Conservation (phyloP, 306 rosid genomes). For the Sesbania bispinosa region DNA sequence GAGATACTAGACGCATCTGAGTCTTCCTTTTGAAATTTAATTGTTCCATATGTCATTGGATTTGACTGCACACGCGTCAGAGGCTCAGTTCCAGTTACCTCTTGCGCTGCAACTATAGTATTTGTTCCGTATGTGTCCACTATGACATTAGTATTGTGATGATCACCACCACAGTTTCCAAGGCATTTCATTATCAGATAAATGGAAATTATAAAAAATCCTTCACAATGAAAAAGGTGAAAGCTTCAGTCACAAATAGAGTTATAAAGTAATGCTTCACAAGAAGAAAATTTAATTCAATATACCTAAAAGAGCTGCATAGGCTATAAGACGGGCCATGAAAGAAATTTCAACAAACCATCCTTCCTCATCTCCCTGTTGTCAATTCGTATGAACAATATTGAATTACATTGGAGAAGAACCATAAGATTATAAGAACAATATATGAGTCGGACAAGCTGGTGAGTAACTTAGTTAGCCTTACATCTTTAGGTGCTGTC, state of each 20-base stretch:
- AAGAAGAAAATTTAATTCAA: not conserved
- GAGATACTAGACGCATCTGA: conserved; percentile 50
- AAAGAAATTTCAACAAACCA: conserved; percentile 55
- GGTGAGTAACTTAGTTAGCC: not conserved
- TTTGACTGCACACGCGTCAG: conserved; percentile 33
- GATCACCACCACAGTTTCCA: conserved; percentile 37
- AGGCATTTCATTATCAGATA: conserved; percentile 47
- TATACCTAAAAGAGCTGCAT: conserved; percentile 59
- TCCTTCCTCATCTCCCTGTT: conserved; percentile 44
- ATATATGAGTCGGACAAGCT: not conserved
- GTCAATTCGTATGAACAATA: not conserved
- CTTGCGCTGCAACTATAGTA: not conserved
- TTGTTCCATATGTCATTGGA: conserved; percentile 45
- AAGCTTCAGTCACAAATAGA: not conserved
- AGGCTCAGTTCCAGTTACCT: conserved; percentile 45
- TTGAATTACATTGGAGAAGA: not conserved
- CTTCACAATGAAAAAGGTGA: conserved; percentile 33
- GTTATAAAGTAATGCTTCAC: not conserved
- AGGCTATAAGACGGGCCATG: conserved; percentile 47
- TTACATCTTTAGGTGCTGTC: conserved; percentile 51
- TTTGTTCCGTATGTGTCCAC: not conserved
- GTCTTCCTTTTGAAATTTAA: conserved; percentile 39
- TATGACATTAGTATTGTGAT: not conserved
- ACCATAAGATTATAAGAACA: not conserved
- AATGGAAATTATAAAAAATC: conserved; percentile 31